Percentiles rank a stretch among this genome's conserved stretches.
Evolutionary conservation across 768 basidiomycete genomes (phyloP).

Genomic region (Naganishia randhawae): DNA sequence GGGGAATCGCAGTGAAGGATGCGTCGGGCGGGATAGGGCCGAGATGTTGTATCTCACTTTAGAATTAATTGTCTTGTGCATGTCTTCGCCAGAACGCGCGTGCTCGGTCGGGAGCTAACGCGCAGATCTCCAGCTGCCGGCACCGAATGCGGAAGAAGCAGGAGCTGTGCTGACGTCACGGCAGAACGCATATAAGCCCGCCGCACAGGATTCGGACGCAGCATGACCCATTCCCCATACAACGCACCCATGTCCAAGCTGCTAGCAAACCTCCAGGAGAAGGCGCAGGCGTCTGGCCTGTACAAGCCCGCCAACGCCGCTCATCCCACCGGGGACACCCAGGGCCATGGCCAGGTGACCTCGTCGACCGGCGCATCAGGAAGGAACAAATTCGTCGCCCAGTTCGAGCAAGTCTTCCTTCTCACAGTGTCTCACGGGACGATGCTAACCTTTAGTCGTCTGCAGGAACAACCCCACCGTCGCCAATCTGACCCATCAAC

Average conservation of each 20-base stretch:
- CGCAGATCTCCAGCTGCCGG: neutral
- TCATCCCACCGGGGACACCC: slow-evolving; percentile 6
- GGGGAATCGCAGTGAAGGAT: neutral
- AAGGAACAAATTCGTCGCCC: slow-evolving; percentile 23
- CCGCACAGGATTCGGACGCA: too few species aligned
- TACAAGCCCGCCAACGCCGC: slow-evolving; percentile 13
- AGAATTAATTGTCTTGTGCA: too few species aligned
- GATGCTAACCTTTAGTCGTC: neutral
- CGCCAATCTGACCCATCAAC: slow-evolving; percentile 25
- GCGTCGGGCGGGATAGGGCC: too few species aligned
- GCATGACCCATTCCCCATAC: neutral
- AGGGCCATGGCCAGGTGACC: neutral
- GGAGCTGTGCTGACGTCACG: slow-evolving; percentile 9
- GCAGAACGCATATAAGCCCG: too few species aligned
- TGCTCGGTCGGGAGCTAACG: neutral
- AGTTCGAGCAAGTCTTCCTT: slow-evolving; percentile 7
- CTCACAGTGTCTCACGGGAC: too few species aligned
- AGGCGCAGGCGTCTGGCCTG: slow-evolving; percentile 27
- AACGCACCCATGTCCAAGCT: slow-evolving; percentile 20
- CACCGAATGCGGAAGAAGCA: neutral
- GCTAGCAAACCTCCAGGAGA: slow-evolving; percentile 22
- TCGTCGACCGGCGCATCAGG: neutral
- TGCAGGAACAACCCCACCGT: slow-evolving; percentile 24
- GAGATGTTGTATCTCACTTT: too few species aligned
- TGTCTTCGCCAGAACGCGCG: neutral